phyloP scores from a whole-genome alignment of 345 rosid genomes.

The sweet orange (Citrus sinensis) region DVS_A1.0 CM039169.1:8808501-8809000 shows the following conservation, averaged over 20 bases:
- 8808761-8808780: neutral
- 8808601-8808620: neutral
- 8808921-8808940: constrained; percentile 34
- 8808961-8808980: constrained; percentile 39
- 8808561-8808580: neutral
- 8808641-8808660: neutral
- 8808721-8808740: neutral
- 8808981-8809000: constrained; percentile 73
- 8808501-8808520: neutral
- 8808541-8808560: neutral
- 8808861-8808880: constrained; percentile 77
- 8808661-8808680: neutral
- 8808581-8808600: neutral
- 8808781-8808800: constrained; percentile 55
- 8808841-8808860: constrained; percentile 37
- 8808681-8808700: neutral
- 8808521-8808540: neutral
- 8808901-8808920: constrained; percentile 40
- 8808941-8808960: constrained; percentile 49
- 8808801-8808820: constrained; percentile 78
- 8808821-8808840: constrained; percentile 42
- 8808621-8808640: neutral
- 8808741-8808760: neutral
- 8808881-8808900: constrained; percentile 55
- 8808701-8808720: neutral